A percentile compares a stretch with the other conserved stretches of the same genome.
These are phyloP conservation scores for Chytriomyces sp. DNA, from an alignment of 192 early-diverging fungal species.

Conservation along the genomic window DNA sequence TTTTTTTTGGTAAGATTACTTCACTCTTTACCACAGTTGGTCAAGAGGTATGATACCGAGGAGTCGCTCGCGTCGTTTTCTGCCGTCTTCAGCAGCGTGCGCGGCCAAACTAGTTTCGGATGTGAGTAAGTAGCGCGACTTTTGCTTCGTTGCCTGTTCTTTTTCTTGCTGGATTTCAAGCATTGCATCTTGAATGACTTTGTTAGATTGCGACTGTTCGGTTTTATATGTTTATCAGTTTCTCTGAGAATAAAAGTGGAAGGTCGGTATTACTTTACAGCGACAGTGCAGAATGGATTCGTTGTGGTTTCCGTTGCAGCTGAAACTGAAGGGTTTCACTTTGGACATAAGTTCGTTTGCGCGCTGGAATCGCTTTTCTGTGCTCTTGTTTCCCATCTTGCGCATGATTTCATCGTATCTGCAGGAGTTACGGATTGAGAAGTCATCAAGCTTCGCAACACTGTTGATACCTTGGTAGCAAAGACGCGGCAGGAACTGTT, in stretches of 20 bases:
- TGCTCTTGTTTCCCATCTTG: constrained; percentile 32
- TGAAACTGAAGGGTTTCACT: constrained; percentile 38
- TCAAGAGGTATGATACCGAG: constrained; percentile 10
- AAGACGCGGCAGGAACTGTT: constrained; percentile 31
- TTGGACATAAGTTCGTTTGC: constrained; percentile 23
- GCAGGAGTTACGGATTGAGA: neutral
- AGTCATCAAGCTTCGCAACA: neutral
- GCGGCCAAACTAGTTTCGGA: constrained; percentile 20
- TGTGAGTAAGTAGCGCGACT: neutral
- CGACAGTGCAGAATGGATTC: constrained; percentile 10
- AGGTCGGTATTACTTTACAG: constrained; percentile 19
- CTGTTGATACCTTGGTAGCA: constrained; percentile 3
- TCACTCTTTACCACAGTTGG: accelerated
- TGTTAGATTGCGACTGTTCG: constrained; percentile 28
- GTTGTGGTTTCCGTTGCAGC: constrained; percentile 11
- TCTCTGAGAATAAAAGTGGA: neutral
- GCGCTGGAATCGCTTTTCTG: constrained; percentile 7
- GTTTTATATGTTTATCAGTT: neutral
- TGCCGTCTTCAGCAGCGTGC: constrained; percentile 33
- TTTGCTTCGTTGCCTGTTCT: constrained; percentile 1
- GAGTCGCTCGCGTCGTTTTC: constrained; percentile 2
- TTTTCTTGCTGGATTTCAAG: constrained; percentile 9
- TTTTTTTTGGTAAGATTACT: neutral
- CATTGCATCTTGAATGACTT: constrained; percentile 31
- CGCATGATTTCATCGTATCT: constrained; percentile 40